These are phyloP conservation scores for Hypoxylon intermedium DNA, from an alignment of 495 filamentous ascomycete species.

Conservation along the genomic window DNA sequence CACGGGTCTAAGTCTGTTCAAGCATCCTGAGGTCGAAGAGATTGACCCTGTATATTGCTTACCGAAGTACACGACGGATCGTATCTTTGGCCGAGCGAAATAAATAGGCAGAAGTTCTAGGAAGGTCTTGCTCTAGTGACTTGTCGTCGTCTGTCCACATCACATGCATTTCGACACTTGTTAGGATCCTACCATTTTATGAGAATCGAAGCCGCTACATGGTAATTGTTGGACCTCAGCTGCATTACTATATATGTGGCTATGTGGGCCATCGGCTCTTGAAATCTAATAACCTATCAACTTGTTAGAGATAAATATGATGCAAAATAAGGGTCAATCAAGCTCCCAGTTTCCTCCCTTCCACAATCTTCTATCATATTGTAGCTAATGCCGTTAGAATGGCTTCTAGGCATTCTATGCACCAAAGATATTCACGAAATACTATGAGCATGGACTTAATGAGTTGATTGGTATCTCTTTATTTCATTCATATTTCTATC, in stretches of 20 bases:
- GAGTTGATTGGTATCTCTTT: no score
- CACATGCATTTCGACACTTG: background rate
- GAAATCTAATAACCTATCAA: constrained; percentile 77
- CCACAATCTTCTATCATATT: background rate
- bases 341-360: constrained; percentile 34
- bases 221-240: constrained; percentile 1
- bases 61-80: constrained; percentile 68
- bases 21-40: constrained; percentile 74
- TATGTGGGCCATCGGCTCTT: constrained; percentile 55
- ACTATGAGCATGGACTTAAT: no score
- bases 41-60: constrained; percentile 92
- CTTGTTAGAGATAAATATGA: constrained; percentile 60
- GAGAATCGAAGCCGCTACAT: background rate
- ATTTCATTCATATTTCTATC: no score
- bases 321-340: constrained; percentile 77
- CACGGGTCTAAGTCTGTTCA: constrained; percentile 84
- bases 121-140: background rate
- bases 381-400: constrained; percentile 1
- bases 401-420: constrained; percentile 7
- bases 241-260: background rate
- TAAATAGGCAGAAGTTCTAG: constrained; percentile 25
- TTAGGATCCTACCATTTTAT: background rate
- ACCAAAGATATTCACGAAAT: no score
- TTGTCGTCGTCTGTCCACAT: background rate
- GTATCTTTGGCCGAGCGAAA: constrained; percentile 54